These are phyloP conservation scores for Podospora pseudopauciseta DNA, from an alignment of 495 filamentous ascomycete species.

Conservation along the genomic window DNA sequence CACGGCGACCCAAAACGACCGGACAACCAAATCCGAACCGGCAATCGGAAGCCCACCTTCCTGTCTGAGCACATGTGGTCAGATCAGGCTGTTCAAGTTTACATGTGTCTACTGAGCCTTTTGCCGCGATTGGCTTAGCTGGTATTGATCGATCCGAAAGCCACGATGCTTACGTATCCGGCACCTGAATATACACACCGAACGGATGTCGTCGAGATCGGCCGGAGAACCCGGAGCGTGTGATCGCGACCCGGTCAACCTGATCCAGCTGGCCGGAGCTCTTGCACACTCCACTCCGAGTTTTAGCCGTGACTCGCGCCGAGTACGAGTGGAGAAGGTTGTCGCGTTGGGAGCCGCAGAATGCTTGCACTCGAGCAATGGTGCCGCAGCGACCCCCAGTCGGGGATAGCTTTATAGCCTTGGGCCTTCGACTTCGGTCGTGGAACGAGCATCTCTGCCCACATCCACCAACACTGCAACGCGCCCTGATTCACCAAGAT, in stretches of 20 bases:
- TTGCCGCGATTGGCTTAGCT: neutral
- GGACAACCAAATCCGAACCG: too few species aligned
- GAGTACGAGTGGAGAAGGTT: neutral
- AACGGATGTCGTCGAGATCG: neutral
- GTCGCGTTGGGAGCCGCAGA: neutral
- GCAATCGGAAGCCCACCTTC: neutral
- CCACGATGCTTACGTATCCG: neutral
- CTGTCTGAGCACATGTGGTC: neutral
- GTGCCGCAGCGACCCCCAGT: neutral
- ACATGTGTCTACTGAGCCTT: neutral
- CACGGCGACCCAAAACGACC: too few species aligned
- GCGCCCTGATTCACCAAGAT: conserved; percentile 7
- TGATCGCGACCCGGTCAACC: neutral
- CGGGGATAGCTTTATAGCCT: neutral
- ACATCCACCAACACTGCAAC: neutral
- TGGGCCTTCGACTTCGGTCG: neutral
- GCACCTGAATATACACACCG: neutral
- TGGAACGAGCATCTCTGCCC: neutral
- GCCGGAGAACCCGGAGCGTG: neutral
- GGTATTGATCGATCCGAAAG: neutral
- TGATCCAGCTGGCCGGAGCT: neutral
- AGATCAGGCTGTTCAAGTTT: neutral
- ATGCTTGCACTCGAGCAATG: neutral
- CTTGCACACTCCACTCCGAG: neutral
- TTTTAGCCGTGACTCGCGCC: conserved; percentile 1